These are phyloP conservation scores for Solanum clarkiae DNA, from an alignment of 257 asterid genomes.

Conservation along the genomic window DNA sequence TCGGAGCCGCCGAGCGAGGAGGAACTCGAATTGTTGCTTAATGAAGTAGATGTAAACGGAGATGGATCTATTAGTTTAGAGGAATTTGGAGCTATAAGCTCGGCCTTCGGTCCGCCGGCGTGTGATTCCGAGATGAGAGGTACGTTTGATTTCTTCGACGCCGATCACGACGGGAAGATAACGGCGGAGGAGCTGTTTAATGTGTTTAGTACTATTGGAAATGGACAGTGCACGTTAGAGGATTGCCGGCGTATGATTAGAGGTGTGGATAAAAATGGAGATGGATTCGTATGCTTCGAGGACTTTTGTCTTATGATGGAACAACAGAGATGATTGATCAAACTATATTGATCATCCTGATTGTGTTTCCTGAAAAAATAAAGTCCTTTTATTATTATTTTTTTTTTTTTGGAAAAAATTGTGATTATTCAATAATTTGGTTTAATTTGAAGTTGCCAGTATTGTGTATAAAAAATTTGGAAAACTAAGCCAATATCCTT, in stretches of 20 bases:
- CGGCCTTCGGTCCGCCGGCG: constrained; percentile 38
- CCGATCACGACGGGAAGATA: constrained; percentile 14
- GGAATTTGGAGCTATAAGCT: constrained; percentile 37
- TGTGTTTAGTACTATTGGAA: constrained; percentile 2
- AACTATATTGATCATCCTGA: neutral
- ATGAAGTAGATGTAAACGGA: constrained; percentile 30
- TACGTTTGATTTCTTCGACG: constrained; percentile 20
- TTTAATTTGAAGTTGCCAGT: neutral
- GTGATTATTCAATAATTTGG: neutral
- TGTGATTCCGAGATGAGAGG: constrained; percentile 33
- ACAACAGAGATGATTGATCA: neutral
- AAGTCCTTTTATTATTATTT: neutral
- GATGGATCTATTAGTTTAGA: constrained; percentile 39
- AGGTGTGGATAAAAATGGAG: constrained; percentile 11
- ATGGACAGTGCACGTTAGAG: constrained; percentile 8
- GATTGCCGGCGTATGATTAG: constrained; percentile 16
- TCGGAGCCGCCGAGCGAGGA: constrained; percentile 27
- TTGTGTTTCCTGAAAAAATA: neutral
- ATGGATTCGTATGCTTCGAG: constrained; percentile 15
- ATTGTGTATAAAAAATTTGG: neutral
- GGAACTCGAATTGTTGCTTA: constrained; percentile 29
- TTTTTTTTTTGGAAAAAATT: neutral
- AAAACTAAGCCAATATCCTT: no score
- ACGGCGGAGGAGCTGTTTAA: constrained; percentile 12
- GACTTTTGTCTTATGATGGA: constrained; percentile 21